Evolutionary conservation across 306 rosid genomes (phyloP), one percentile per base, ranked within the genome.

Genomic region (Cucurbita maxima): DNA sequence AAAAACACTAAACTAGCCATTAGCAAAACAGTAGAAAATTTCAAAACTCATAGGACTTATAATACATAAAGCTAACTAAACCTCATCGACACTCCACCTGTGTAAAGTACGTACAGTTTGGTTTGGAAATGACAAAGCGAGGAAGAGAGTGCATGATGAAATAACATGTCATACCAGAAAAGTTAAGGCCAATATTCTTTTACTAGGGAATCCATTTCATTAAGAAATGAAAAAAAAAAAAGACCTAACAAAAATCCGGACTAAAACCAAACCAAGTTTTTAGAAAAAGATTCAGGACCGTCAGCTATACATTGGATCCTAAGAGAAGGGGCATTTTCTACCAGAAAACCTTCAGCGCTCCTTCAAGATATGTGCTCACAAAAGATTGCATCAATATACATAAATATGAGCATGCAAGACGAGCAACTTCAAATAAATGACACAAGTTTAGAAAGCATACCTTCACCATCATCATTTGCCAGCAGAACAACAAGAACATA

Each of bases 401-500:
- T 50, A 70, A 30, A 48, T 15, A 70, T 70, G 19, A 70, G 74
- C 45, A 70, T 30, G 58, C 45, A 14, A 34, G 15, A 51, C 15
- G 57, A 14, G 47, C 7, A 73, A n/a, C 56, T 38, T 55, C n/a
- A 9, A 55, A 37, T 18, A 60, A 18, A 34, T 19, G 61, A 58
- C 15, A 38, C 57, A 37, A 64, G 68, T 78, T 82, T 51, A 34
- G 25, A 57, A 75, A 72, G 51, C 64, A 72, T 83, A 91, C 99
- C 99, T 95, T 95, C 99, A 50, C 97, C 99, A 2, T 91, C 96
- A 64, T 95, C 97, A 48, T 95, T 95, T 77, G 97, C 99, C 92
- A 88, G 92, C 57, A 95, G 92, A 82, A 91, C 97, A 41, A 95
- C 96, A 47, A 95, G 82, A 44, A 91, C 97, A 77, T 95, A 95